Conservation (phyloP, 2,329 filamentous ascomycete species). For the Colletotrichum tofieldiae region DNA sequence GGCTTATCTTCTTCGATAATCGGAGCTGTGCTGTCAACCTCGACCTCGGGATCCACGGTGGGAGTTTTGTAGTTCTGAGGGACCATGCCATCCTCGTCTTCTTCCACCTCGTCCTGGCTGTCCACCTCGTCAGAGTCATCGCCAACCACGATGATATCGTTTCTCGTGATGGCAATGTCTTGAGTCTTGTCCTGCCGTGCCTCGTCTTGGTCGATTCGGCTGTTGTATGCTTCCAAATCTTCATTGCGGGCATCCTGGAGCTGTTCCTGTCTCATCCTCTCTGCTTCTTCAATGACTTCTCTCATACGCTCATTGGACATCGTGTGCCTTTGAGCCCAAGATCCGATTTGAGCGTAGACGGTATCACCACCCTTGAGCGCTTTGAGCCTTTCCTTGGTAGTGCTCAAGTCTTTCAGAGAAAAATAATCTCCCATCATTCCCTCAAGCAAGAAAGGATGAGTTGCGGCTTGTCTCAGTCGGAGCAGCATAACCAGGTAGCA, state of each 20-base stretch:
- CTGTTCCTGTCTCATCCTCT: background rate
- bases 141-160: background rate
- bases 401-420: background rate
- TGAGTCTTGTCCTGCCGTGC: too few relatives aligned
- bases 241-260: background rate
- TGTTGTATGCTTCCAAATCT: background rate
- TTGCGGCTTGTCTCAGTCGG: slow-evolving; percentile 45
- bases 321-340: slow-evolving; percentile 11
- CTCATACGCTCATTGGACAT: background rate
- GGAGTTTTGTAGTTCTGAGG: background rate
- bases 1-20: background rate
- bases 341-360: slow-evolving; percentile 19
- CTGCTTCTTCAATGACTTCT: background rate
- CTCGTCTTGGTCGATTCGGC: background rate
- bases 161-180: background rate
- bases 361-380: background rate
- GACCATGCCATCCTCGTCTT: slow-evolving; percentile 23
- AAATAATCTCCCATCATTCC: slow-evolving; percentile 19
- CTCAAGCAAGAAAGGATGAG: slow-evolving; percentile 51
- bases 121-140: slow-evolving; percentile 1
- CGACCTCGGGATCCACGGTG: rapidly evolving
- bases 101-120: slow-evolving; percentile 12
- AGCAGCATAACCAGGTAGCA: slow-evolving; percentile 16
- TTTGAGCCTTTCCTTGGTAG: background rate
- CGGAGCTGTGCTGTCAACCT: background rate